Percentiles rank a stretch among this genome's conserved stretches.
Evolutionary conservation across 202 grass and related monocot genomes (phyloP).

Genomic region (Schoenoplectus tabernaemontani): DNA sequence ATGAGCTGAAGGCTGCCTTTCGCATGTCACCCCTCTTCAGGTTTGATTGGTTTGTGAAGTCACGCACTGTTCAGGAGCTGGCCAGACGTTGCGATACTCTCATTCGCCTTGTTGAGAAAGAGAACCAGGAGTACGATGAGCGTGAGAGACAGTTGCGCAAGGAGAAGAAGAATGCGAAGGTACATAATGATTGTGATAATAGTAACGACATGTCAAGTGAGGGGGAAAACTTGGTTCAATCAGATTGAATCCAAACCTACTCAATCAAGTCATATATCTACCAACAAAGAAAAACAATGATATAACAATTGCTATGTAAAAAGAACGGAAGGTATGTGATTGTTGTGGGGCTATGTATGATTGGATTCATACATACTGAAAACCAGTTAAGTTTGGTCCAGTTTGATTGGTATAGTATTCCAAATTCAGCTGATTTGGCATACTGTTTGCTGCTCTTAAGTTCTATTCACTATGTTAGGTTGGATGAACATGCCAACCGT

Average conservation of each 20-base stretch:
- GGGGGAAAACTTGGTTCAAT: not conserved
- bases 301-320: not conserved
- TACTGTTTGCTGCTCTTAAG: not conserved
- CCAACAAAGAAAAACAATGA: not conserved
- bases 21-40: conserved; percentile 85
- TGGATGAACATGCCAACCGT: not conserved
- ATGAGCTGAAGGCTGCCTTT: conserved; percentile 93
- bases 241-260: not conserved
- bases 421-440: not conserved
- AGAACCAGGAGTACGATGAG: conserved; percentile 97
- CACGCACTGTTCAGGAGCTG: conserved; percentile 87
- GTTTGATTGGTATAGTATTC: not conserved
- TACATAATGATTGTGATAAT: conserved; percentile 24
- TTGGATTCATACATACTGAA: not conserved
- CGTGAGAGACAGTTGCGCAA: conserved; percentile 90
- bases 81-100: conserved; percentile 92
- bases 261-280: not conserved
- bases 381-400: not conserved
- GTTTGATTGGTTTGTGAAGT: conserved; percentile 99
- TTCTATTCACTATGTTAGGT: not conserved
- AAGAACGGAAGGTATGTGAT: not conserved
- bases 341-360: not conserved
- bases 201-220: not conserved
- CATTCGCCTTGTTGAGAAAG: conserved; percentile 92
- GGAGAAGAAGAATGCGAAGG: conserved; percentile 85